Conservation (phyloP, 169 alveolate genomes). For the Amoebophrya sp. region DNA sequence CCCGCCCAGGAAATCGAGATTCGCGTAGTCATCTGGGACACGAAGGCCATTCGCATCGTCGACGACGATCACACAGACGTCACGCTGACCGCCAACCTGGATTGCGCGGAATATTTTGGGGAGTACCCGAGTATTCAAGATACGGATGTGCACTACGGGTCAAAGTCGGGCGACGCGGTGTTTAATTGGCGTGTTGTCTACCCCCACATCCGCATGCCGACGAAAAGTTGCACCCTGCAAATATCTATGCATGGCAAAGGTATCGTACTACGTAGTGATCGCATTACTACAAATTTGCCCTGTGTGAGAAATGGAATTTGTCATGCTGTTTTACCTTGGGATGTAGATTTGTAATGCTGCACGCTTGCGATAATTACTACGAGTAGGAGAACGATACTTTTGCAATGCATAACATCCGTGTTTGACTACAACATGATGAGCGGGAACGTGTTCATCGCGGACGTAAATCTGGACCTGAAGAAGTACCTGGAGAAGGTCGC, state of each 20-base stretch:
- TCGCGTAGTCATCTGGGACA: neutral
- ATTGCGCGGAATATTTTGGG: neutral
- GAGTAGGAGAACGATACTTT: no score
- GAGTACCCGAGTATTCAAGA: neutral
- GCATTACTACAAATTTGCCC: no score
- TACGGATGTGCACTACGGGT: neutral
- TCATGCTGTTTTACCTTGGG: no score
- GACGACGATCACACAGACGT: conserved; percentile 6
- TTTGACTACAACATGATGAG: conserved; percentile 23
- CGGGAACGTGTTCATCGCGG: neutral
- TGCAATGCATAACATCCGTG: no score
- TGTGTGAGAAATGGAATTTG: no score
- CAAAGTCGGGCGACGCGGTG: neutral
- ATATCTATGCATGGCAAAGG: no score
- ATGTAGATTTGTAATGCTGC: no score
- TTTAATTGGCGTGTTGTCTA: neutral
- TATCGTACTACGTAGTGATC: no score
- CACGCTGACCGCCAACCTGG: neutral
- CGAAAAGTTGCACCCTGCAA: neutral
- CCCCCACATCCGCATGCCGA: neutral
- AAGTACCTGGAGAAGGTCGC: conserved; percentile 18
- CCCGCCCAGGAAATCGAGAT: conserved; percentile 15
- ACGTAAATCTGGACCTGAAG: neutral
- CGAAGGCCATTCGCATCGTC: neutral
- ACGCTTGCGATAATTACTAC: no score